Evolutionary conservation across 2,329 filamentous ascomycete genomes (phyloP).

Genomic region (Neurospora sp.): DNA sequence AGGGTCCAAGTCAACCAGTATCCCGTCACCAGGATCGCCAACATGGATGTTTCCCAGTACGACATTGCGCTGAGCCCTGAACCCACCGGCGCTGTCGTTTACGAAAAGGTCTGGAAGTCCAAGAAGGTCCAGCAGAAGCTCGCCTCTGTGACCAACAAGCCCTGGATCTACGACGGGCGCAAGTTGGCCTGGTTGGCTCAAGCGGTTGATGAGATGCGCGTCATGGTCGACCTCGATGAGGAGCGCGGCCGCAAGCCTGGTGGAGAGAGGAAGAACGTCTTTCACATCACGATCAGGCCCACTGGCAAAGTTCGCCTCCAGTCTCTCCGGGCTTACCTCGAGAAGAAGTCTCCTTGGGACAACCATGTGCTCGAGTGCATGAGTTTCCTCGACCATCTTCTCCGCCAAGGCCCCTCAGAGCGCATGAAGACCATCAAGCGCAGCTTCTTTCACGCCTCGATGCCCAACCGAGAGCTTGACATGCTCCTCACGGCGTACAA

Average conservation of each 20-base stretch:
- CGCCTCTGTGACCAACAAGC: constrained; percentile 29
- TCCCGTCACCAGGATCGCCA: constrained; percentile 51
- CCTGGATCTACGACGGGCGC: constrained; percentile 72
- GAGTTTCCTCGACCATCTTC: constrained; percentile 80
- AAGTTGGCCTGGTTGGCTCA: constrained; percentile 67
- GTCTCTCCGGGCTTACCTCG: constrained; percentile 57
- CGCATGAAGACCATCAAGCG: constrained; percentile 65
- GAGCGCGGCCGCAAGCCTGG: constrained; percentile 35
- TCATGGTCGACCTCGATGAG: constrained; percentile 63
- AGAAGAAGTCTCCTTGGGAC: constrained; percentile 49
- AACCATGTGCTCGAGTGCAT: constrained; percentile 66
- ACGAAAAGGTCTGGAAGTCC: constrained; percentile 70
- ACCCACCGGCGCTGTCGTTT: constrained; percentile 52
- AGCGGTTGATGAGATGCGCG: constrained; percentile 33
- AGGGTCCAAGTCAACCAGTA: constrained; percentile 64
- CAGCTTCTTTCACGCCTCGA: constrained; percentile 59
- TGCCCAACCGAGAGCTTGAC: constrained; percentile 43
- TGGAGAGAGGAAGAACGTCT: constrained; percentile 34
- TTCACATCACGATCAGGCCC: constrained; percentile 51
- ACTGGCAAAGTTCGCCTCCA: constrained; percentile 62
- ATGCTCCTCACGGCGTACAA: constrained; percentile 62
- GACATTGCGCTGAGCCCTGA: constrained; percentile 60
- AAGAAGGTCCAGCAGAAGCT: constrained; percentile 47
- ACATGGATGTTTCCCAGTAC: constrained; percentile 65
- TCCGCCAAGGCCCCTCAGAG: constrained; percentile 69